Base-by-base conservation (phyloP, 2,329 filamentous ascomycete species). In the Curvularia sp. region DNA sequence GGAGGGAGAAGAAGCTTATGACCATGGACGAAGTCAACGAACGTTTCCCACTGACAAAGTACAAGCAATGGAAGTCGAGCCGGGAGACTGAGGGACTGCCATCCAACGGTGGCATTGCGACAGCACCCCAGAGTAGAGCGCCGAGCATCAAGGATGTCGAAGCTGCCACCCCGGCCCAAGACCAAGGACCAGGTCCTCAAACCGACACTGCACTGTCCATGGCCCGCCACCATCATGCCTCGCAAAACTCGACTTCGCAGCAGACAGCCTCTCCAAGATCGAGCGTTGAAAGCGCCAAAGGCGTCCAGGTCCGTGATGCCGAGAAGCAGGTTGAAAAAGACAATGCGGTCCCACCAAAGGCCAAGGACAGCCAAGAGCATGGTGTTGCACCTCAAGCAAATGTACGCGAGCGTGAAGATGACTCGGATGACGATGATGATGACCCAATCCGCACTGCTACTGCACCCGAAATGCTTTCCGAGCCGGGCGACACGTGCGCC, bases 1-100 rank as follows among this genome's bases (percentile, higher is more conserved):
- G 94, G 65, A 87, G 93, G 59, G 95, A 99, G 79, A 99, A 99
- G 87, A 99, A 97, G 78, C 79, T 99, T 67, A 98, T 99, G 95
- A 91, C 91, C 2, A 97, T 98, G 88, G 95, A 99, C 61, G 95
- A 99, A 79, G 95, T 99, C 63, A 98, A 99, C 75, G 93, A 96
- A 67, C 92, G 96, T 68, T 99, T 99, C 71, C 94, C 95, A 0
- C 87, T 97, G 80, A 89, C 88, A 68, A 98, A 98, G 79, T 99
- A 99, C 85, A 98, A 99, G 81, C 87, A 85, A 51, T 99, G 95
- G 94, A 90, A 95, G 58, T 89, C 91, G 6, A 87, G 87, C 54
- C 89, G 94, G 58, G 93, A 93, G 55, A 87, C 89, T 57, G 87
- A 96, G 75, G 95, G 94, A 7, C 81, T 98, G 46, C 89, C 94